phyloP scores from a whole-genome alignment of 2,329 filamentous ascomycete species.

The Chaetomium globosum region DNA sequence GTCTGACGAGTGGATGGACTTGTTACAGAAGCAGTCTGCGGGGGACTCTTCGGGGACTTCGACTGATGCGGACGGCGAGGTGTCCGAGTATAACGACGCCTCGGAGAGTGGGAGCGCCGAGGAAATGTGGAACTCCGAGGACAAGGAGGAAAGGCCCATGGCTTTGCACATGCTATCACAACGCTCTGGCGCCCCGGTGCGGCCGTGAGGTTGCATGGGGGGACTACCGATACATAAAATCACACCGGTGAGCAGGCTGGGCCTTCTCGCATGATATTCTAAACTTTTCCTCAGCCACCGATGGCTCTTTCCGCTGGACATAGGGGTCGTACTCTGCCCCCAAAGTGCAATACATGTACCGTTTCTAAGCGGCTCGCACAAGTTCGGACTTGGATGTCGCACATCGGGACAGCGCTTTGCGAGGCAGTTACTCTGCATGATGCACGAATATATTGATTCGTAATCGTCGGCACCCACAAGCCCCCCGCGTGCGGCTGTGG shows the following conservation, averaged over 20 bases:
- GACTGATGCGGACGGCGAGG: neutral
- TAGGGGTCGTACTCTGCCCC: neutral
- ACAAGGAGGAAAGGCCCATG: neutral
- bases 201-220: neutral
- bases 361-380: neutral
- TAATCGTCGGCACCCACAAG: neutral
- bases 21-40: neutral
- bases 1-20: conserved; percentile 2
- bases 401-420: neutral
- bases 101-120: neutral
- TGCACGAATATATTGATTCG: neutral
- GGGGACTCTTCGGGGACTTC: neutral
- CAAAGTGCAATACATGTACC: neutral
- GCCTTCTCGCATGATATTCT: neutral
- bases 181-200: neutral
- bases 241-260: neutral
- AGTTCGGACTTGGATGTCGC: neutral
- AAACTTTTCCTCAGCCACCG: neutral
- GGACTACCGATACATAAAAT: neutral
- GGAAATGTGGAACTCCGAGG: neutral
- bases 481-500: neutral
- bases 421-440: neutral
- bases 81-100: neutral
- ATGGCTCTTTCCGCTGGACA: neutral
- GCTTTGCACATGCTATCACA: neutral